Evolutionary conservation across 495 filamentous ascomycete genomes (phyloP).

Genomic region (Hypoxylon subgilvum): DNA sequence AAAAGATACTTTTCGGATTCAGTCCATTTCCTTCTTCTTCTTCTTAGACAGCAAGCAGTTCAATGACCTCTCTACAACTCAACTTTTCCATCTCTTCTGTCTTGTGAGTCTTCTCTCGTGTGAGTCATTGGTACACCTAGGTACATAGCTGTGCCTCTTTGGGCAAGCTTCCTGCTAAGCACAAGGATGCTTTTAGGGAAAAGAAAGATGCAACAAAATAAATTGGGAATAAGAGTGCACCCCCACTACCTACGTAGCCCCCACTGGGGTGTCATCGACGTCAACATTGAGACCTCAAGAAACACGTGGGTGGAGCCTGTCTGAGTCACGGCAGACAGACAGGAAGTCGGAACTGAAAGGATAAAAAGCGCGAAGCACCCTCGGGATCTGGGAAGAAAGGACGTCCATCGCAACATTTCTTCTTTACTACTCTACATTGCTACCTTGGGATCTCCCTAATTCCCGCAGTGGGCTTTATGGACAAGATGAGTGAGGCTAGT

Average conservation of each 20-base stretch:
- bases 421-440: neutral
- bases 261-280: slow-evolving; percentile 20
- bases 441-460: neutral
- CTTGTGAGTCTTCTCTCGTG: no score
- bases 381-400: slow-evolving; percentile 28
- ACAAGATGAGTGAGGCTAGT: neutral
- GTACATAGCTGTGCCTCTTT: no score
- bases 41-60: slow-evolving; percentile 5
- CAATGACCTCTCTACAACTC: no score
- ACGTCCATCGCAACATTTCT: neutral
- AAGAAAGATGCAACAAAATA: slow-evolving; percentile 1
- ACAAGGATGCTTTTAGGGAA: no score
- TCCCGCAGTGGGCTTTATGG: neutral
- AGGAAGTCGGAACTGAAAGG: slow-evolving; percentile 26
- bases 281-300: slow-evolving; percentile 16
- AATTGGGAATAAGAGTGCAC: slow-evolving; percentile 4
- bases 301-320: slow-evolving; percentile 32
- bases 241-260: slow-evolving; percentile 27
- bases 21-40: neutral
- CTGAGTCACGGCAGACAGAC: slow-evolving; percentile 6
- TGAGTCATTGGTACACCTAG: no score
- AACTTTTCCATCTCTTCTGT: no score
- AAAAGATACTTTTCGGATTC: no score
- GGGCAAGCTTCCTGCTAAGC: no score
- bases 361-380: slow-evolving; percentile 37